Evolutionary conservation across 352 stramenopile species (phyloP), one percentile per base, ranked within the genome.

Genomic region (Aphanomyces invadans): DNA sequence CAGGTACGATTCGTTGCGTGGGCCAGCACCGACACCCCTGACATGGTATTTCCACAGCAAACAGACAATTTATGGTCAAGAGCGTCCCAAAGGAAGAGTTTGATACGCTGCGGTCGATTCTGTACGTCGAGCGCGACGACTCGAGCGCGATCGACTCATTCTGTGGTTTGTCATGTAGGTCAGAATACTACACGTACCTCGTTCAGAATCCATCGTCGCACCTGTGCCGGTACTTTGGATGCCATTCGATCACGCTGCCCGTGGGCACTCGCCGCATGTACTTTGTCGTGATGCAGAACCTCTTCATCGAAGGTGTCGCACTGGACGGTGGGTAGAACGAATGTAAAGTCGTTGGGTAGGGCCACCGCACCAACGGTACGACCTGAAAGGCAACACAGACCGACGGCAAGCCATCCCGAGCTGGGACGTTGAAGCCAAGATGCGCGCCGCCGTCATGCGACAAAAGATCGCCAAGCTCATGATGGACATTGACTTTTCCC

Each of bases 41-140:
- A 55, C 2, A 2, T 11, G 36, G 15, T 42, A 39, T 60, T 17
- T 45, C 3, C 19, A 12, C 70, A 83, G 80, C 81, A 42, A 93
- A 93, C 75, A 86, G 85, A 51, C 82, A 91, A 68, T 93, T 90
- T 52, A 90, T 93, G 84, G 84, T 93, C 60, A 93, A 93, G 77
- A 91, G 82, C 59, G 84, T 93, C 32, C 84, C 84, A 1, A 88
- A 90, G 55, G 81, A 89, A n/a, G 84, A 93, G 73, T 93, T 90
- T 54, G 82, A 91, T 69, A 87, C 82, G 52, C 70, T 93, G 3
- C 77, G 82, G 31, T 76, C 84, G 5, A 93, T 93, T 59, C 70
- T 93, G 77, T 88, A 74, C 57, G 77, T 76, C 15, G 1, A 36
- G 21, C 54, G 17, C 17, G 79, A 81, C 4, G 76, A 88, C 49